These are phyloP conservation scores for Yamadazyma triangularis DNA, from an alignment of 1,139 yeast genomes.

Conservation along the genomic window DNA sequence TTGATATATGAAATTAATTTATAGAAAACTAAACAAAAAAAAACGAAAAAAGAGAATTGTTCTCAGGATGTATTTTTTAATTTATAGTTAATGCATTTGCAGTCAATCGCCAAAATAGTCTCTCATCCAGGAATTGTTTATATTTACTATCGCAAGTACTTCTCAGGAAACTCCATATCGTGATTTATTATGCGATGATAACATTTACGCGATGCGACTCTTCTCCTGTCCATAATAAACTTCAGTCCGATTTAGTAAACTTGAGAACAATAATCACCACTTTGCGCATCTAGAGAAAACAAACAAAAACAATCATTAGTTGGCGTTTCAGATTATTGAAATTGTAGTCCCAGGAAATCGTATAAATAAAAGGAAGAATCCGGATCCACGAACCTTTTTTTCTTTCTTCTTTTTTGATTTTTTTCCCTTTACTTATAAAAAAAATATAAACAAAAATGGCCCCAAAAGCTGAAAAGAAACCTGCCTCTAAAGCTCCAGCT, in stretches of 20 bases:
- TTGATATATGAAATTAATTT: conserved; percentile 10
- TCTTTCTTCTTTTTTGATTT: conserved; percentile 5
- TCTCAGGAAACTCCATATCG: no score
- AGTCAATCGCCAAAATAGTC: no score
- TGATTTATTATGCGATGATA: background rate
- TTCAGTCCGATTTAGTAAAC: no score
- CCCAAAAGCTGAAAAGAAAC: conserved; percentile 97
- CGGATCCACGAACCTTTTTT: conserved; percentile 1
- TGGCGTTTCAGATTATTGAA: background rate
- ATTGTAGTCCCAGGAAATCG: background rate
- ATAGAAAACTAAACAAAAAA: conserved; percentile 2
- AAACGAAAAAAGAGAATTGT: conserved; percentile 4
- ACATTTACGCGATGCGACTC: background rate
- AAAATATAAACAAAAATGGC: conserved; percentile 57
- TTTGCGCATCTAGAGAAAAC: background rate
- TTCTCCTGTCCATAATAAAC: no score
- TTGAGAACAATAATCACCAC: no score
- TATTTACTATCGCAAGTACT: no score
- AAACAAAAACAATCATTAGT: background rate
- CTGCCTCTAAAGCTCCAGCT: conserved; percentile 98
- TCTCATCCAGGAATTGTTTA: no score
- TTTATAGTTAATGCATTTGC: no score
- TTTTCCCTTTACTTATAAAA: conserved; percentile 4
- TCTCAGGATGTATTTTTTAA: conserved; percentile 3
- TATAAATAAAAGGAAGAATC: background rate